Base-by-base conservation (phyloP, 139 green algal species). In the Tetraselmis chui region DNA sequence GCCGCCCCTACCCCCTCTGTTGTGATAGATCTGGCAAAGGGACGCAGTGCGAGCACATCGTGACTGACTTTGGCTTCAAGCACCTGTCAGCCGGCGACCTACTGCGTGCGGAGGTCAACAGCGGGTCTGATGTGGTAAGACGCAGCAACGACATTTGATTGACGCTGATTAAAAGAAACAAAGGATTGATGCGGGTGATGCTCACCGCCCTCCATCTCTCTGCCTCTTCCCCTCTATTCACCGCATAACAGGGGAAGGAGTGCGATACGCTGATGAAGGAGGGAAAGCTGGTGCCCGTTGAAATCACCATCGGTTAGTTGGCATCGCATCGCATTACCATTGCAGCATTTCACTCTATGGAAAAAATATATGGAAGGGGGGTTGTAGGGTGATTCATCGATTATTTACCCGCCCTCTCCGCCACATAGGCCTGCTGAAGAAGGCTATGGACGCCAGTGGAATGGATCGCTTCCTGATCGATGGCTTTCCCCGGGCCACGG, bases 401-500 rank as follows among this genome's bases (percentile, higher is more conserved):
- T n/a, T n/a, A n/a, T n/a, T n/a, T n/a, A 67, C 45, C 45, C 45
- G 18, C 45, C 18, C 11, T 67, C 11, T 18, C 11, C 45, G 11
- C 11, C 45, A 18, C 45, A 18, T 18, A 67, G 45, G 83, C 18
- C 86, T 97, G 83, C 86, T 97, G 28, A 91, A 91, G 80, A 88
- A 88, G 0, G 91, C 91, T 25, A 97, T 97, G 91, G 82, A 92
- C 11, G 76, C 83, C 31, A 89, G 81, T 75, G 85, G 87, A 11
- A 86, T 59, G 79, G 84, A 30, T 1, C 28, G 5, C 31, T 97
- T 97, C 86, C 89, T 98, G 23, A 95, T 98, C 78, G 95, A 98
- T 81, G 95, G 95, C 80, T 98, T 98, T 90, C 94, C 95, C 5
- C 89, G 95, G 22, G 93, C 94, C 1, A 77, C 95, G 45, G 93